Evolutionary conservation across 2,329 filamentous ascomycete genomes (phyloP), one percentile per base, ranked within the genome.

Genomic region (Rugonectria rugulosa): DNA sequence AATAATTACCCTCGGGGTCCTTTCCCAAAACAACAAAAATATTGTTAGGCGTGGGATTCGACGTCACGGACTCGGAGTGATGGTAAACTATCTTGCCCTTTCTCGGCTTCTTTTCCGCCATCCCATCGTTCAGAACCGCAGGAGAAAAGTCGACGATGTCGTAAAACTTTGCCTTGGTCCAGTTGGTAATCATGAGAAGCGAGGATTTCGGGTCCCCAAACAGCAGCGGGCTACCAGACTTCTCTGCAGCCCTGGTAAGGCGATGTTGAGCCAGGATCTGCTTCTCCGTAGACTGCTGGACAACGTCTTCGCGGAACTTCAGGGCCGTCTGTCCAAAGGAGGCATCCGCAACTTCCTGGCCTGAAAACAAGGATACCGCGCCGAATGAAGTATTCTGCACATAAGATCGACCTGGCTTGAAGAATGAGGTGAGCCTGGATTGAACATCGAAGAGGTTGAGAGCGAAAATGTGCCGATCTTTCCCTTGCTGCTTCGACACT

Each of bases 161-260:
- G 19, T 48, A 54, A 17, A 54, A 48, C n/a, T 54, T 49, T 29
- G 44, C 51, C 31, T 54, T 54, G 23, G 51, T 49, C 51, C 51
- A 54, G 38, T 54, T 54, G 31, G 44, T 54, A 8, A 54, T 37
- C 10, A 54, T 29, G n/a, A 54, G 6, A 7, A 54, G 31, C 19
- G 31, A 36, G 2, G 44, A 37, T 19, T 49, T 44, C 4, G 51
- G 14, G 17, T 49, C 44, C n/a, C 51, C 51, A 21, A 37, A 54
- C 51, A 48, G 36, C 3, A 38, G 17, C 23, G 51, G 44, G 3
- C 23, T 15, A 4, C 21, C 23, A 17, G 10, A 20, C 5, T 23
- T 21, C 9, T 17, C 24, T 4, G 51, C 31, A 6, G 19, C 26
- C n/a, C 38, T 23, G 23, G 36, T 31, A 5, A 15, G n/a, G 6